Evolutionary conservation across 495 filamentous ascomycete genomes (phyloP), one percentile per base, ranked within the genome.

Genomic region (Massariosphaeria phaeospora): DNA sequence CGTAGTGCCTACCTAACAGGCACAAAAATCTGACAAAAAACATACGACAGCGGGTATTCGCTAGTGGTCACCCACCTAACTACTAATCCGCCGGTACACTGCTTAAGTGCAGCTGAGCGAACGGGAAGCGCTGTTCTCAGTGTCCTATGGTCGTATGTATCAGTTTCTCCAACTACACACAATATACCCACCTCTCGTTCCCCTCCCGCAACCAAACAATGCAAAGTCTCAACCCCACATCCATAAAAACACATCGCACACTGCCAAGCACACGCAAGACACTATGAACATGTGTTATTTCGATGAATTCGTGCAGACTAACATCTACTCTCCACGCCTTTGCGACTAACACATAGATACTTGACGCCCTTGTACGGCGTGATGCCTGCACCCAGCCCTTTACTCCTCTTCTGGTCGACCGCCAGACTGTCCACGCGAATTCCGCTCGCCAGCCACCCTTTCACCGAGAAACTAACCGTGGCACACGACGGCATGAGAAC

Each of bases 321-420:
- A 43, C 55, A 70, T 84, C 85, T 71, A 57, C 84, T 77, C 71
- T 97, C 93, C 34, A 99, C 77, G 2, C 94, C 94, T 36, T 80
- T 81, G 57, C 80, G 82, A 70, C 89, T 96, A 25, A 93, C 82
- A 59, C 89, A 95, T 51, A 97, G 67, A 70, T 99, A 99, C 71
- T 97, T 99, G 40, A 97, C 93, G 11, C 93, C 94, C 73, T 97
- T 99, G 69, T 95, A 99, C 34, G 94, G 93, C 69, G 88, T 91
- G 36, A 97, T 80, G 10, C 84, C 81, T 61, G 95, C 88, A 0
- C 89, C 90, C 10, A 99, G 57, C 2, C 93, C 93, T 25, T 84
- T 78, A 70, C 88, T 94, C 73, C 83, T 89, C 61, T 87, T 83
- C n/a, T 79, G 74, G 64, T 96, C 90, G 40, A 99, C 76, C 29